Conservation (phyloP, 2,329 filamentous ascomycete genomes). For the Sporothrix phasma region DNA sequence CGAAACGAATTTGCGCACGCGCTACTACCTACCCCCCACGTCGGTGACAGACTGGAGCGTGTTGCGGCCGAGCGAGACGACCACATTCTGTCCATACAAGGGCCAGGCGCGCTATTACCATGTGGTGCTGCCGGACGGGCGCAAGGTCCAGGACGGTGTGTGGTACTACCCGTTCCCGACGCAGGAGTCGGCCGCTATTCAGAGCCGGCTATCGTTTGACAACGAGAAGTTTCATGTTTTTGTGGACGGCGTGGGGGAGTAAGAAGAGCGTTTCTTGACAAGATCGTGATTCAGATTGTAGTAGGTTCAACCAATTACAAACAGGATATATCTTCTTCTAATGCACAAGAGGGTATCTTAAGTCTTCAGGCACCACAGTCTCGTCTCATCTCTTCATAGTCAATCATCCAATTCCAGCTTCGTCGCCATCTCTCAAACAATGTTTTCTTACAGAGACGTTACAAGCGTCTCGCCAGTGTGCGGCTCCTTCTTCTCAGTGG, state of each 20-base stretch:
- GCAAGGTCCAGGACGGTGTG: constrained; percentile 25
- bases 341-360: not conserved
- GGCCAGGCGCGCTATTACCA: constrained; percentile 54
- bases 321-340: too few species aligned
- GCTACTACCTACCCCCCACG: constrained; percentile 50
- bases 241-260: constrained; percentile 36
- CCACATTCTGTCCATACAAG: constrained; percentile 58
- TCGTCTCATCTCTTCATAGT: not conserved
- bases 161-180: constrained; percentile 55
- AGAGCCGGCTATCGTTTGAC: constrained; percentile 50
- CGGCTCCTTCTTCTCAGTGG: constrained; percentile 17
- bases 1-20: constrained; percentile 49
- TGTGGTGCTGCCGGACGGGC: constrained; percentile 36
- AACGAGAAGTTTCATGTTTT: constrained; percentile 59
- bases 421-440: not conserved
- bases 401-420: not conserved
- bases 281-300: too few species aligned
- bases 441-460: not conserved
- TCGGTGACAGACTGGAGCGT: constrained; percentile 33
- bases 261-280: too few species aligned
- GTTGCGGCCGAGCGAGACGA: constrained; percentile 40
- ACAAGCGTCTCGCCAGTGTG: not conserved
- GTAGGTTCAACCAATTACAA: too few species aligned
- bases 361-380: not conserved
- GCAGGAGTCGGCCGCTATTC: constrained; percentile 44